Conservation (phyloP, 495 filamentous ascomycete species). For the Aspergillus coremiiformis region DNA sequence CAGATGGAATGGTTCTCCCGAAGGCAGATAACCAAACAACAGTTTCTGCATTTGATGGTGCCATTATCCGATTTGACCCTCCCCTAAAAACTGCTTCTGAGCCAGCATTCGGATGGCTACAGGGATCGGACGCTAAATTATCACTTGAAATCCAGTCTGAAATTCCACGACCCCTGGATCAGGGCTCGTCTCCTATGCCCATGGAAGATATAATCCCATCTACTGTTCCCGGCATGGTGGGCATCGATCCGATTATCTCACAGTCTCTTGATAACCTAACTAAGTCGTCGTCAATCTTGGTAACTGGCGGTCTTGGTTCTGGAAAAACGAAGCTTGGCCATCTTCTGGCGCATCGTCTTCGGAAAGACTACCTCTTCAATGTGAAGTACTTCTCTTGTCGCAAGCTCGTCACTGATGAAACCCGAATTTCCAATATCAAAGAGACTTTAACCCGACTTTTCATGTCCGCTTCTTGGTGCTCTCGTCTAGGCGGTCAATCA, state of each 20-base stretch:
- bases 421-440: constrained; percentile 78
- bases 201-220: constrained; percentile 48
- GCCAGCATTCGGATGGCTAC: constrained; percentile 58
- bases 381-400: constrained; percentile 76
- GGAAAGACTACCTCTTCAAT: constrained; percentile 61
- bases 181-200: constrained; percentile 37
- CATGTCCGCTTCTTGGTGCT: constrained; percentile 82
- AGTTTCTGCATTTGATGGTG: constrained; percentile 50
- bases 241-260: constrained; percentile 68
- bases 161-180: constrained; percentile 51
- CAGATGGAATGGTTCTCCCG: constrained; percentile 74
- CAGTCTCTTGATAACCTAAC: constrained; percentile 65
- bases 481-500: constrained; percentile 71
- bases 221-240: constrained; percentile 60
- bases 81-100: constrained; percentile 42
- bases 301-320: constrained; percentile 81
- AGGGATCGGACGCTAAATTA: constrained; percentile 66
- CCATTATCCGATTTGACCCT: constrained; percentile 71
- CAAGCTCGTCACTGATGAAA: constrained; percentile 81
- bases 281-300: constrained; percentile 78
- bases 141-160: constrained; percentile 65
- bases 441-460: constrained; percentile 78
- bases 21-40: constrained; percentile 30
- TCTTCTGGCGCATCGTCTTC: constrained; percentile 58
- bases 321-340: constrained; percentile 76